Evolutionary conservation across 1,284 basidiomycete species (phyloP), one percentile per base, ranked within the genome.

Genomic region (Singerocomus inundabilis): DNA sequence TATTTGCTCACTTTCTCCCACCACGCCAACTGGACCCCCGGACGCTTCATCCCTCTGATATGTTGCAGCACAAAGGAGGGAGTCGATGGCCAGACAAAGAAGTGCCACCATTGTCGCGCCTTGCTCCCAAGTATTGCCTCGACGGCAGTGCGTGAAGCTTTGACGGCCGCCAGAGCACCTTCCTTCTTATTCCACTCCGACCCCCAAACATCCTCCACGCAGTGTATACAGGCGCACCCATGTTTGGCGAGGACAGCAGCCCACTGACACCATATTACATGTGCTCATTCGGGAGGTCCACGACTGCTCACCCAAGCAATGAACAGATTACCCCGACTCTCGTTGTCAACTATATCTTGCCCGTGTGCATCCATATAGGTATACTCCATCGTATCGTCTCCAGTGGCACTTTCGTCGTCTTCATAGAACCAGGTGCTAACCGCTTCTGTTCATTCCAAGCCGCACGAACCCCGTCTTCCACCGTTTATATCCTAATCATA

Each of bases 11-110:
- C 71, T 72, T 99, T 99, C 70, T 99, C 96, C 49, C 96, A 77
- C 96, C 97, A 99, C 0, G 96, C 96, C 54, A 98, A 81, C 38
- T 89, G 85, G 6, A 99, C 78, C 65, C 99, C 97, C 0, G 93
- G 91, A 5, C 96, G 86, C 68, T 97, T 97, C 95, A 99, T 98
- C 36, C 91, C 77, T 0, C 96, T 95, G 15, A 97, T 46, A 29
- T 74, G 72, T 11, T 70, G 73, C 12, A 94, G 76, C 21, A 89
- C 63, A 64, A 89, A 85, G 7, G 77, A 75, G 0, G 96, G 96
- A 0, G 96, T 98, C 18, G 80, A 72, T 1, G 73, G 52, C 91
- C 91, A 94, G 5, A 93, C 85, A 3, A 85, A 65, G 57, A 71
- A 73, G 4, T 90, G 72, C 88, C 87, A 91, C 59, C 77, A 74